A percentile compares a stretch with the other conserved stretches of the same genome.
phyloP scores from a whole-genome alignment of 2,329 filamentous ascomycete genomes.

The Huntiella savannae region DNA sequence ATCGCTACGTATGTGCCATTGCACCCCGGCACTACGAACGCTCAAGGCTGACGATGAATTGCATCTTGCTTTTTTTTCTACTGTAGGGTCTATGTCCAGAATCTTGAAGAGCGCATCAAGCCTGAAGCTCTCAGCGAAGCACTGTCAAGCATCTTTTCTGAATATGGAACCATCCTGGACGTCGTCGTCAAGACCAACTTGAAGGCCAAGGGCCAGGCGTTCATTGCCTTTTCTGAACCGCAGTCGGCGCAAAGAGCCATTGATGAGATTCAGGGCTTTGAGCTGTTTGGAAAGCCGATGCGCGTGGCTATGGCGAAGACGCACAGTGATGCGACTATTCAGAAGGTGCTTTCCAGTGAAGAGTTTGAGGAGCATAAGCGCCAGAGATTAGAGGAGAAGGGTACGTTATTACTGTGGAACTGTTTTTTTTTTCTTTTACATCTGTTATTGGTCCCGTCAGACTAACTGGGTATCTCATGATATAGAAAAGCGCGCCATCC shows the following conservation, averaged over 20 bases:
- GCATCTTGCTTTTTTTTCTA: background rate
- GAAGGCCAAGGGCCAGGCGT: constrained; percentile 86
- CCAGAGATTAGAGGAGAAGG: constrained; percentile 71
- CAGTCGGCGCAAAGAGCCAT: constrained; percentile 66
- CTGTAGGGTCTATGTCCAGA: constrained; percentile 49
- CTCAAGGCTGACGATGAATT: constrained; percentile 19
- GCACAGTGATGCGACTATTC: constrained; percentile 71
- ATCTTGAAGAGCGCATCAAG: constrained; percentile 85
- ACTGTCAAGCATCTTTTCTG: constrained; percentile 60
- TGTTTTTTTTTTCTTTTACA: background rate
- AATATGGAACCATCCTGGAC: constrained; percentile 73
- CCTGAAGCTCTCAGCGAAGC: constrained; percentile 55
- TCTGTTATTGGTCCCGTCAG: background rate
- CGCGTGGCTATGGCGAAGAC: constrained; percentile 63
- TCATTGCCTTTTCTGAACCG: constrained; percentile 72
- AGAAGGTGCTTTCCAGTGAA: constrained; percentile 52
- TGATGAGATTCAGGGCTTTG: constrained; percentile 80
- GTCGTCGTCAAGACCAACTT: constrained; percentile 78
- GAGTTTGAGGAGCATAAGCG: constrained; percentile 77
- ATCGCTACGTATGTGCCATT: constrained; percentile 58
- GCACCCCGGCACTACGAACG: constrained; percentile 41
- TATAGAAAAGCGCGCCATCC: constrained; percentile 57
- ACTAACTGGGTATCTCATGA: constrained; percentile 21
- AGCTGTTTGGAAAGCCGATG: constrained; percentile 84
- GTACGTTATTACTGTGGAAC: constrained; percentile 26